Evolutionary conservation across 2,329 filamentous ascomycete genomes (phyloP).

Genomic region (Cladophialophora carrionii): DNA sequence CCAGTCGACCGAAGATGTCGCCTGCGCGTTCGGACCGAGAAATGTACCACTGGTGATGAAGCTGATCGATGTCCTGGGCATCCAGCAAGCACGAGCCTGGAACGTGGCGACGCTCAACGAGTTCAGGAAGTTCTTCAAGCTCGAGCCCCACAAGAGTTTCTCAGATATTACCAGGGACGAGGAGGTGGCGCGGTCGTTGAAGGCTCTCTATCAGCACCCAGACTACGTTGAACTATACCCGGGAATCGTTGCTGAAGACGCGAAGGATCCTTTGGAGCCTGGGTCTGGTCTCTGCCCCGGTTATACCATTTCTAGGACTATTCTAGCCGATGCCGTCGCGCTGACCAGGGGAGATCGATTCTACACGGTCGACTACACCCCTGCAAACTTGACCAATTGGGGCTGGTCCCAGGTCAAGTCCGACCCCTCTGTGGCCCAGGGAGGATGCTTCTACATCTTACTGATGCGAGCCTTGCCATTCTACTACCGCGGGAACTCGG

Average conservation of each 20-base stretch:
- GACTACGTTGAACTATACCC: slow-evolving; percentile 72
- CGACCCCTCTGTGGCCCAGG: slow-evolving; percentile 51
- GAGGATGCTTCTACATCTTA: slow-evolving; percentile 58
- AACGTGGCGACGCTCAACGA: slow-evolving; percentile 52
- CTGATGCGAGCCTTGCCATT: slow-evolving; percentile 56
- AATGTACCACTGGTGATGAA: slow-evolving; percentile 74
- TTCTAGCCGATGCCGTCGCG: slow-evolving; percentile 54
- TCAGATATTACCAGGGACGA: slow-evolving; percentile 62
- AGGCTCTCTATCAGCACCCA: slow-evolving; percentile 64
- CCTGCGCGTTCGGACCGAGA: slow-evolving; percentile 67
- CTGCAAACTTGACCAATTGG: slow-evolving; percentile 52
- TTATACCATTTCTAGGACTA: slow-evolving; percentile 48
- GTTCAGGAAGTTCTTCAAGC: slow-evolving; percentile 65
- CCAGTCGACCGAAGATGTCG: slow-evolving; percentile 71
- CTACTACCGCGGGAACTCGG: slow-evolving; percentile 53
- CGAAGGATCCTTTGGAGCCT: slow-evolving; percentile 45
- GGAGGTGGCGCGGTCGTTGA: slow-evolving; percentile 60
- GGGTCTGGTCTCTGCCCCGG: slow-evolving; percentile 47
- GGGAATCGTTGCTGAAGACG: slow-evolving; percentile 59
- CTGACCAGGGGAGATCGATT: slow-evolving; percentile 54
- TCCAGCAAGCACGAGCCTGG: slow-evolving; percentile 76
- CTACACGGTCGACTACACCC: slow-evolving; percentile 52
- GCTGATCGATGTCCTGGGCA: slow-evolving; percentile 76
- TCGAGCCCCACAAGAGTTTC: slow-evolving; percentile 61
- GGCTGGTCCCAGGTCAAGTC: slow-evolving; percentile 48